Percentiles rank a stretch among this genome's conserved stretches.
Evolutionary conservation across 2,329 filamentous ascomycete species (phyloP).

Genomic region (Fulvia fulva): DNA sequence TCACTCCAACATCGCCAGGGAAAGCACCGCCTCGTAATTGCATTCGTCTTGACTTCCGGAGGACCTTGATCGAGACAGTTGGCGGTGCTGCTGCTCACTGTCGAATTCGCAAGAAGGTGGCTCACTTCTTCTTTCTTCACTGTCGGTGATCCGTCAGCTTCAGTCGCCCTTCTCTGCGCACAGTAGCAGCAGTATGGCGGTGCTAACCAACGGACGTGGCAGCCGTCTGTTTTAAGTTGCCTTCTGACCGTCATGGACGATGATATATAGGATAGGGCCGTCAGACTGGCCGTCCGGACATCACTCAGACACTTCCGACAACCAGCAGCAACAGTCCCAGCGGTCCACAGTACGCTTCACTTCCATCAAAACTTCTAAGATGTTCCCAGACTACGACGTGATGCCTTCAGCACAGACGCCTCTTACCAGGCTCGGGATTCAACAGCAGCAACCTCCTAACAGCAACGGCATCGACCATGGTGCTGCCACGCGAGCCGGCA

Average conservation of each 20-base stretch:
- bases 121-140: neutral
- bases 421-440: no score
- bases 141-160: neutral
- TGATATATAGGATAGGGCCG: neutral
- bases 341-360: no score
- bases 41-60: neutral
- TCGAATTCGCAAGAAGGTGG: neutral
- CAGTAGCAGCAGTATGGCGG: neutral
- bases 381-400: no score
- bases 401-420: no score
- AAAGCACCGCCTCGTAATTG: neutral
- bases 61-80: neutral
- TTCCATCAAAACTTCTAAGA: no score
- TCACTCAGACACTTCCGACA: no score
- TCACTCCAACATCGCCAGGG: neutral
- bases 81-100: neutral
- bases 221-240: neutral
- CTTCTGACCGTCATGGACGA: neutral
- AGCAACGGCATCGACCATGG: no score
- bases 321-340: no score
- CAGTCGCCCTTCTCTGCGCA: neutral
- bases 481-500: no score
- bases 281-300: no score
- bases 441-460: no score
- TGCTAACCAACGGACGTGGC: neutral